Conservation (phyloP, 2,329 filamentous ascomycete genomes). For the Fusarium paranaense region DNA sequence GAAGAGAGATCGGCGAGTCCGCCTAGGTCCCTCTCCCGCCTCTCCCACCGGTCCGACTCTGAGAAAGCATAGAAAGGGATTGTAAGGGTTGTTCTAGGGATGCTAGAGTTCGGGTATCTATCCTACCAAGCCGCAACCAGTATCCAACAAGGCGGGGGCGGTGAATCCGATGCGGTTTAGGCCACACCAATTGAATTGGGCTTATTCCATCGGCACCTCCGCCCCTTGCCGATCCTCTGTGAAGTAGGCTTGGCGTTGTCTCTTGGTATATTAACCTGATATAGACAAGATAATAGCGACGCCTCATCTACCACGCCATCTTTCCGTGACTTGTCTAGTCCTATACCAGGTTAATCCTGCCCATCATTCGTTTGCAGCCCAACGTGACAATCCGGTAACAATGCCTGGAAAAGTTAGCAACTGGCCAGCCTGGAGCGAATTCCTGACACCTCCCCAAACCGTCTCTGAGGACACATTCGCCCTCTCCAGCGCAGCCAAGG, state of each 20-base stretch:
- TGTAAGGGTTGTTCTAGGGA: neutral
- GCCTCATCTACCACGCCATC: neutral
- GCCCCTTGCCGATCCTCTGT: neutral
- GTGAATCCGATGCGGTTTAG: neutral
- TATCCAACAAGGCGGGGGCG: neutral
- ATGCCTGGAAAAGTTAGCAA: constrained; percentile 22
- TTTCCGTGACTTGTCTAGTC: neutral
- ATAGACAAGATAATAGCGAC: neutral
- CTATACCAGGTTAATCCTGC: neutral
- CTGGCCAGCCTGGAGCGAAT: constrained; percentile 43
- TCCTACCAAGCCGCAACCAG: neutral
- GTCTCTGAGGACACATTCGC: constrained; percentile 28
- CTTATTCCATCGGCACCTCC: neutral
- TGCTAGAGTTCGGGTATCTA: neutral
- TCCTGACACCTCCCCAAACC: constrained; percentile 11
- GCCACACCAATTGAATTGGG: neutral
- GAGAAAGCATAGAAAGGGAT: neutral
- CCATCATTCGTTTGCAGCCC: neutral
- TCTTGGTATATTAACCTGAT: neutral
- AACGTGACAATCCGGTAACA: constrained; percentile 41
- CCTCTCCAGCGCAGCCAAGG: constrained; percentile 41
- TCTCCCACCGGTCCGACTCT: neutral
- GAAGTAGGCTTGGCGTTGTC: neutral
- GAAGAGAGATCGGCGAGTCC: neutral
- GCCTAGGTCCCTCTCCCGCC: neutral